These are phyloP conservation scores for Pulveroboletus ravenelii DNA, from an alignment of 768 basidiomycete species.

Conservation along the genomic window DNA sequence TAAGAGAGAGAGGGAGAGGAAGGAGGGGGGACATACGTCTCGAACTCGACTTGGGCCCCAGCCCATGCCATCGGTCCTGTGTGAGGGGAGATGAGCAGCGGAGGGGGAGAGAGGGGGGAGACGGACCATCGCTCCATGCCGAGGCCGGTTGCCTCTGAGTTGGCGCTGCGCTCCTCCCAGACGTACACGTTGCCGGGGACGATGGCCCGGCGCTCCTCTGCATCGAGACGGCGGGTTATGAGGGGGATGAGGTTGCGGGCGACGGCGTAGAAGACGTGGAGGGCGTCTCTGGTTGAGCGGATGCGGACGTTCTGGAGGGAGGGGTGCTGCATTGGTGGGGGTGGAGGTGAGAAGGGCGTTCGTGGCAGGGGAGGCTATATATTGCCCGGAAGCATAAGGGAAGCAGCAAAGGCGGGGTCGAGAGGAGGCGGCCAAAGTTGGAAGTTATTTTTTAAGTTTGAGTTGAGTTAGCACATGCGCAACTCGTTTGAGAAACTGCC, in stretches of 20 bases:
- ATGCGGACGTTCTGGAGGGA: conserved; percentile 74
- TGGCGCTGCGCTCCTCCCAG: conserved; percentile 85
- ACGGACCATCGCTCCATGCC: conserved; percentile 81
- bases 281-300: conserved; percentile 74
- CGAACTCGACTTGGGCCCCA: conserved; percentile 81
- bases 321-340: conserved; percentile 64
- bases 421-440: conserved; percentile 20
- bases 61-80: conserved; percentile 64
- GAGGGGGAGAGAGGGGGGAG: not conserved
- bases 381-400: conserved; percentile 25
- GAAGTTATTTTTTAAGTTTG: conserved; percentile 55
- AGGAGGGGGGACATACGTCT: conserved; percentile 25
- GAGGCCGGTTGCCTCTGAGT: conserved; percentile 74
- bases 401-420: conserved; percentile 16
- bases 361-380: conserved; percentile 32
- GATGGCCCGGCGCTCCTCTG: conserved; percentile 73
- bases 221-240: conserved; percentile 77
- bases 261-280: conserved; percentile 76
- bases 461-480: conserved; percentile 48
- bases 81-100: not conserved
- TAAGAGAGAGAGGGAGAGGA: not conserved
- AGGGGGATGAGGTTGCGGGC: conserved; percentile 63
- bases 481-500: conserved; percentile 7
- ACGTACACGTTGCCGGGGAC: conserved; percentile 77
- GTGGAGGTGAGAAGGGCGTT: conserved; percentile 24